Evolutionary conservation across 495 filamentous ascomycete species (phyloP), one percentile per base, ranked within the genome.

Genomic region (Penicillium bialowiezense): DNA sequence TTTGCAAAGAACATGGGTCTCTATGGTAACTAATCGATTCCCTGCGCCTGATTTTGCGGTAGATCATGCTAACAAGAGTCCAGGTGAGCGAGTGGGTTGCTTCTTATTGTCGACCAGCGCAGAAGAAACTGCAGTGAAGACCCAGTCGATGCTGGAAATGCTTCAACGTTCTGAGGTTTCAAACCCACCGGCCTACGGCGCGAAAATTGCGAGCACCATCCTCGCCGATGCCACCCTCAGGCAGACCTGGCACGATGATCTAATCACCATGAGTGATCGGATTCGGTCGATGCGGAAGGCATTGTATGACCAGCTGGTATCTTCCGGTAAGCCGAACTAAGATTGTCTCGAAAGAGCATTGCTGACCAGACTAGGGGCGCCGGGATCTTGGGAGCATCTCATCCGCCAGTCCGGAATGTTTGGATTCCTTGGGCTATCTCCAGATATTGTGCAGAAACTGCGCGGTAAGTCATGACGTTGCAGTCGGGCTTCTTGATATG

Each of bases 1-100:
- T 75, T 75, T 52, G 67, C 74, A 4, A 75, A 77, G 55, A 76
- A 69, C 43, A 69, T 77, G 59, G 73, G 73, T n/a, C 63, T 77
- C 24, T 77, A 77, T 50, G 70, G 70, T 65, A 50, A 35, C 18
- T 12, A 36, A 55, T 35, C 41, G 50, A 15, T 44, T 42, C 31
- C 23, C 3, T 21, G n/a, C 18, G 15, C 3, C 15, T 24, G 18
- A 33, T 10, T n/a, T n/a, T n/a, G n/a, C 36, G 3, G 3, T n/a
- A 31, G n/a, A 46, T 17, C 18, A 9, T 18, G 14, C 17, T 35
- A 7, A 38, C 18, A 15, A 48, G 8, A 29, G 10, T 9, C 23
- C 18, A 68, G 64, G 69, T 1, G 62, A 72, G 37, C 55, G 69
- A 50, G 50, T 61, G 2, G 58, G 59, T 20, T 57, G 67, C 48